A percentile compares a stretch with the other conserved stretches of the same genome.
These are phyloP conservation scores for Persicaria tinctoria DNA, from an alignment of 148 eudicot genomes.

Conservation along the genomic window DNA sequence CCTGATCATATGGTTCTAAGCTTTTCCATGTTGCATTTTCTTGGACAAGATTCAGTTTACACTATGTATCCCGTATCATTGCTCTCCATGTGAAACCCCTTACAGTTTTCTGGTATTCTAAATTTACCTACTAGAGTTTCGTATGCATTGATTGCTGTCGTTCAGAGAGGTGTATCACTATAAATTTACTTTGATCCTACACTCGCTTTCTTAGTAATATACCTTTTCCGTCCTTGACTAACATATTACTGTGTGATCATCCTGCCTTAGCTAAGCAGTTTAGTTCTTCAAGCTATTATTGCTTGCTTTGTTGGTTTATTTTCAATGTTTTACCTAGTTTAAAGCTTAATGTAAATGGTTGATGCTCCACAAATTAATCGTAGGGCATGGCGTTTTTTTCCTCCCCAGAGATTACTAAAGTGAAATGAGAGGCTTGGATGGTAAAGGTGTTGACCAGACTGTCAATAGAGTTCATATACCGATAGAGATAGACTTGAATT, in stretches of 20 bases:
- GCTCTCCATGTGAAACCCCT: too few species aligned
- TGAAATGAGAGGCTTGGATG: constrained; percentile 44
- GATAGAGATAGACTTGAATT: constrained; percentile 45
- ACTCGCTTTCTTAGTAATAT: constrained; percentile 5
- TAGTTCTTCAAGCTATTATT: constrained; percentile 7
- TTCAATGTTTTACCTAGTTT: constrained; percentile 7
- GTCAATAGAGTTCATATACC: constrained; percentile 39
- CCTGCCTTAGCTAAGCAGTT: neutral
- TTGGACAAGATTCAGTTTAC: too few species aligned
- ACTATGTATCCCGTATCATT: too few species aligned
- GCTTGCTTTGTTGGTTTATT: neutral
- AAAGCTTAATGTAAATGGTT: constrained; percentile 3
- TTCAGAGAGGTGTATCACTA: neutral
- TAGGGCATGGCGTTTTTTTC: constrained; percentile 64
- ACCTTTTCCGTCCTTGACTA: neutral
- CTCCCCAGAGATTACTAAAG: constrained; percentile 39
- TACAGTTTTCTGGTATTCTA: too few species aligned
- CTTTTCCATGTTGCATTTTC: too few species aligned
- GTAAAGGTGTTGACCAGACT: constrained; percentile 28
- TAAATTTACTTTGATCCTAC: neutral
- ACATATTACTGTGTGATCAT: neutral
- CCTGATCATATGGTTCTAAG: too few species aligned
- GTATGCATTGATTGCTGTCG: neutral
- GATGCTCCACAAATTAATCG: constrained; percentile 27
- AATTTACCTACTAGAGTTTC: too few species aligned